Evolutionary conservation across 306 rosid species (phyloP), one percentile per base, ranked within the genome.

Genomic region (Quercus rubra): DNA sequence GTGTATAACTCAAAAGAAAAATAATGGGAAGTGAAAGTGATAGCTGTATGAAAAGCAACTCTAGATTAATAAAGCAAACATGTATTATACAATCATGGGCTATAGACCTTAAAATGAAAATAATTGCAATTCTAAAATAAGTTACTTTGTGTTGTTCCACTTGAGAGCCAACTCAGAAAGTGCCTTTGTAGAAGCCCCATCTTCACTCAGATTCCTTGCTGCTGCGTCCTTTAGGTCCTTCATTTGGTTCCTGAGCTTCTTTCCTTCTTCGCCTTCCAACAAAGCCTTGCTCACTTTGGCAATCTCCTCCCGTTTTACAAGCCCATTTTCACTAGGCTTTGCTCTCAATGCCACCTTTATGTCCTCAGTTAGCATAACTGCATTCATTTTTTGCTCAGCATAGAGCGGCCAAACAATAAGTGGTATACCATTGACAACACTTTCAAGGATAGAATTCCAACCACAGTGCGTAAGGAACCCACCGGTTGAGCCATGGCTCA

Each of bases 401-500:
- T 10, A 93, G 1, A 93, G 89, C 0, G 98, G 98, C 98, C 98
- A 93, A 0, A 89, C 93, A 25, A 93, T 61, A 0, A 92, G 57
- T 0, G 98, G 97, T n/a, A 93, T 85, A 4, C 97, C 98, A 20
- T 74, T 81, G 0, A 81, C 90, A 8, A 90, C 87, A 1, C 92
- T 88, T 72, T 93, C 98, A 0, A 92, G 84, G 0, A 83, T 15
- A 0, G 98, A 93, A 58, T 93, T 94, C 98, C 98, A 94, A 0
- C 98, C 98, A 6, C 98, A 94, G 12, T 94, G 98, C 12, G 85
- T 90, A 0, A 94, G 43, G 80, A 94, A 92, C 43, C 91, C 98
- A 0, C 92, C 98, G 0, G 90, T 90, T 0, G 98, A 86, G 0
- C 78, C 78, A 20, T 94, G 98, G n/a, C 84, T 76, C 4, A 94